A percentile compares a stretch with the other conserved stretches of the same genome.
phyloP scores from a whole-genome alignment of 345 rosid genomes.

The Linum usitatissimum region DNA sequence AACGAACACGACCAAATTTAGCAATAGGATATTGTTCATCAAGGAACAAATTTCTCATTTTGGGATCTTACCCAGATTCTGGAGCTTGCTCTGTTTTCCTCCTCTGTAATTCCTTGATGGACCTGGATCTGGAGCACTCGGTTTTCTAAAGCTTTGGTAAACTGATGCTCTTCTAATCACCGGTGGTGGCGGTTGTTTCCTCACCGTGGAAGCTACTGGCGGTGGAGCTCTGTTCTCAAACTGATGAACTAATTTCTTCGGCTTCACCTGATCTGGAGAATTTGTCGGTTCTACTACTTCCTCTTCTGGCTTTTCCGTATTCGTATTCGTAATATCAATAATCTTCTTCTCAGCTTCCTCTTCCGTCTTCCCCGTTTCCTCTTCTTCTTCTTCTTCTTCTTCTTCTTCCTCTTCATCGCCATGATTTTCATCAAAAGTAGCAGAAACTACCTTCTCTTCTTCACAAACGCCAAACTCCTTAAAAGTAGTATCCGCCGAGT shows the following conservation, averaged over 20 bases:
- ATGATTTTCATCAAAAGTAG: constrained; percentile 19
- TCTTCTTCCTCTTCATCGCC: constrained; percentile 25
- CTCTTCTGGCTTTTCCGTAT: constrained; percentile 1
- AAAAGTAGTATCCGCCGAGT: constrained; percentile 25
- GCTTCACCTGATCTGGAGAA: constrained; percentile 1
- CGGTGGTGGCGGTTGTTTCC: constrained; percentile 45
- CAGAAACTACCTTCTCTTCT: constrained; percentile 34
- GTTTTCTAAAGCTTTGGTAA: constrained; percentile 29
- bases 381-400: constrained; percentile 22
- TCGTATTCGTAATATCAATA: constrained; percentile 47
- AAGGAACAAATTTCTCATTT: constrained; percentile 1
- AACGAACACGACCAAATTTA: background rate
- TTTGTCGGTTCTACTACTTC: background rate
- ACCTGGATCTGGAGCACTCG: constrained; percentile 20
- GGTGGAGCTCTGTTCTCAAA: constrained; percentile 30
- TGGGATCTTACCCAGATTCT: constrained; percentile 49
- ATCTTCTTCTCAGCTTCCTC: constrained; percentile 24
- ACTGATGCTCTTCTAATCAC: constrained; percentile 30
- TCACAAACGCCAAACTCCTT: constrained; percentile 44
- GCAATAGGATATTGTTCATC: background rate
- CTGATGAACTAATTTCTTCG: constrained; percentile 19
- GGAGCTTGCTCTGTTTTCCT: constrained; percentile 47
- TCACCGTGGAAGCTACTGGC: constrained; percentile 26
- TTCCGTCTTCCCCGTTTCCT: constrained; percentile 17
- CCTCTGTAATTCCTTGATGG: constrained; percentile 29